Evolutionary conservation across 177 flowering plant genomes (phyloP).

Genomic region (Vitis hybrid): DNA sequence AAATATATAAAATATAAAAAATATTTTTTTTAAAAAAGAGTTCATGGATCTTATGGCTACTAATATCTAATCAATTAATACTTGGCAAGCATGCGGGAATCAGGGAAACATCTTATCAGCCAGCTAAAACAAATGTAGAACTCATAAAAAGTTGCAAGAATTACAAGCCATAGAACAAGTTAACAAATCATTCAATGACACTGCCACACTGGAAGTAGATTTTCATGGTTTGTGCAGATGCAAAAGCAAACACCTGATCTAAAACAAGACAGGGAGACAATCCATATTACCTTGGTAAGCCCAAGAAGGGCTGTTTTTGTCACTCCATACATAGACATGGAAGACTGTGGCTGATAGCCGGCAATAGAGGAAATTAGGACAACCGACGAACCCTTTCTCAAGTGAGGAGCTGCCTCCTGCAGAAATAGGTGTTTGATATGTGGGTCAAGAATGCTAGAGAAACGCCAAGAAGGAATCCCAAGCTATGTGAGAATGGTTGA

Average conservation of each 20-base stretch:
- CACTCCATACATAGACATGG: constrained; percentile 92
- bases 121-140: too few species aligned
- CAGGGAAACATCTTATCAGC: too few species aligned
- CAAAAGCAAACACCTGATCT: neutral
- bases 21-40: too few species aligned
- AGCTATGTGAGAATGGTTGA: too few species aligned
- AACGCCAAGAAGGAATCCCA: too few species aligned
- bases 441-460: neutral
- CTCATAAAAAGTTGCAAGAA: too few species aligned
- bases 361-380: constrained; percentile 76
- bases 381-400: constrained; percentile 77
- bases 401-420: constrained; percentile 86
- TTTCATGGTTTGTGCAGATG: neutral
- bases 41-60: too few species aligned
- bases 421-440: neutral
- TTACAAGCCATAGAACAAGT: too few species aligned
- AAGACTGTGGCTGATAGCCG: constrained; percentile 50
- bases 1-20: too few species aligned
- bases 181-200: too few species aligned
- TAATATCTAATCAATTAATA: too few species aligned
- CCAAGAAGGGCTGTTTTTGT: constrained; percentile 96
- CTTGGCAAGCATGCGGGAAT: too few species aligned
- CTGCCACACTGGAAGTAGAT: neutral
- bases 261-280: neutral
- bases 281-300: constrained; percentile 73